Evolutionary conservation across 2,329 filamentous ascomycete genomes (phyloP).

Genomic region (Talaromyces sp.): DNA sequence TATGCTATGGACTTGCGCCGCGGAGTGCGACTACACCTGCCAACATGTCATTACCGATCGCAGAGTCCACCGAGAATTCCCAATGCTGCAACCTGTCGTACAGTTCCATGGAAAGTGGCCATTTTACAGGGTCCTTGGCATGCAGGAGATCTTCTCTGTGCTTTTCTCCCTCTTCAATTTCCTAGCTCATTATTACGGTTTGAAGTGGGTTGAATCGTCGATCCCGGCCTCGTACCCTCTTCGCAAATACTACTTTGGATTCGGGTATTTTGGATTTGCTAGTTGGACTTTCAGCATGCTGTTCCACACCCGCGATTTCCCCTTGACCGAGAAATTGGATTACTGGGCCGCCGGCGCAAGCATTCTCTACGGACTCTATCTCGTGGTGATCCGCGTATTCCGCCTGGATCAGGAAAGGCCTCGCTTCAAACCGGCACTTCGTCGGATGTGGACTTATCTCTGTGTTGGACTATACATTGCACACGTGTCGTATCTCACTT

Average conservation of each 20-base stretch:
- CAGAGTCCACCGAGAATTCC: conserved; percentile 62
- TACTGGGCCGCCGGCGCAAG: conserved; percentile 91
- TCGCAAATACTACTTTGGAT: conserved; percentile 71
- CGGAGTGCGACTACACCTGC: conserved; percentile 97
- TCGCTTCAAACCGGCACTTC: conserved; percentile 50
- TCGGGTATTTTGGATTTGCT: conserved; percentile 75
- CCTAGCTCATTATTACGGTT: conserved; percentile 74
- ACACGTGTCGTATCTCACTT: conserved; percentile 79
- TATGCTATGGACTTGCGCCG: conserved; percentile 84
- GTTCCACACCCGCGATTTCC: conserved; percentile 88
- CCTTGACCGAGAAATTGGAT: conserved; percentile 84
- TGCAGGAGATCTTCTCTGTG: conserved; percentile 92
- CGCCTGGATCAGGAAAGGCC: conserved; percentile 63
- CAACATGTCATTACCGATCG: conserved; percentile 82
- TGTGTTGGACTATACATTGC: conserved; percentile 68
- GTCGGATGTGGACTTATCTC: conserved; percentile 70
- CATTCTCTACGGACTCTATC: conserved; percentile 88
- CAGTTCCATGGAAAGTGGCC: conserved; percentile 99
- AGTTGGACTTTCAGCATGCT: conserved; percentile 87
- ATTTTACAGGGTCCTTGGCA: conserved; percentile 81
- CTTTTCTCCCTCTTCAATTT: conserved; percentile 92
- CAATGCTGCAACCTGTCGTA: conserved; percentile 64
- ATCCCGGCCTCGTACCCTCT: conserved; percentile 73
- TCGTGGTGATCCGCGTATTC: conserved; percentile 76
- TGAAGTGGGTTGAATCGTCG: conserved; percentile 63